Evolutionary conservation across 2,329 filamentous ascomycete species (phyloP), one percentile per base, ranked within the genome.

Genomic region (Colletotrichum spinosum): DNA sequence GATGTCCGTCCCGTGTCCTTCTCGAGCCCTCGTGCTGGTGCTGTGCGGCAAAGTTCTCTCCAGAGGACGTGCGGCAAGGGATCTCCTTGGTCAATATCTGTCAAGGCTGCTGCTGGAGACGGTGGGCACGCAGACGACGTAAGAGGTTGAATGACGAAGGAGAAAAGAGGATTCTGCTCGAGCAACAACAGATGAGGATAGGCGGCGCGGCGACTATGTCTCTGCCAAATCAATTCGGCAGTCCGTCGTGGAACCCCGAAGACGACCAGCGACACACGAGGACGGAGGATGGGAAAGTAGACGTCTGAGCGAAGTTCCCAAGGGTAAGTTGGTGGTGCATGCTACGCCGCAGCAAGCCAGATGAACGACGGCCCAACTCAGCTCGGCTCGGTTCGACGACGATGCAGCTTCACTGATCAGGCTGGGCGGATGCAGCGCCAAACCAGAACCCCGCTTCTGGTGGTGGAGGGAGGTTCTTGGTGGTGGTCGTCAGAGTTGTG

Each of bases 11-110:
- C 38, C 38, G 44, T 35, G 52, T 53, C 33, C 53, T 62, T 51
- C 42, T 57, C 63, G 53, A 46, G 58, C 62, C 57, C 53, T 44
- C 58, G 53, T 53, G 52, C 63, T 62, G 63, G 42, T 52, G 52
- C 52, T 35, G 25, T 50, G 51, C 46, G 48, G 52, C 37, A 55
- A 62, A 25, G 34, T 34, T 39, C 35, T 53, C 35, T 51, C 38
- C 35, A 15, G 15, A 44, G 46, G 39, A 53, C 41, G 56, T 52
- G 55, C 41, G 41, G 56, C n/a, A 9, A 49, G 39, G 17, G 41
- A 34, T 53, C 34, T 54, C n/a, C 48, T 50, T 50, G 8, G 48
- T 25, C 42, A 9, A 17, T n/a, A 25, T 46, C n/a, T 13, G 15
- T 13, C 42, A 4, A 44, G 10, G 25, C 37, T 37, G 13, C 33